Evolutionary conservation across 495 filamentous ascomycete species (phyloP).

Genomic region (Neurospora pannonica): DNA sequence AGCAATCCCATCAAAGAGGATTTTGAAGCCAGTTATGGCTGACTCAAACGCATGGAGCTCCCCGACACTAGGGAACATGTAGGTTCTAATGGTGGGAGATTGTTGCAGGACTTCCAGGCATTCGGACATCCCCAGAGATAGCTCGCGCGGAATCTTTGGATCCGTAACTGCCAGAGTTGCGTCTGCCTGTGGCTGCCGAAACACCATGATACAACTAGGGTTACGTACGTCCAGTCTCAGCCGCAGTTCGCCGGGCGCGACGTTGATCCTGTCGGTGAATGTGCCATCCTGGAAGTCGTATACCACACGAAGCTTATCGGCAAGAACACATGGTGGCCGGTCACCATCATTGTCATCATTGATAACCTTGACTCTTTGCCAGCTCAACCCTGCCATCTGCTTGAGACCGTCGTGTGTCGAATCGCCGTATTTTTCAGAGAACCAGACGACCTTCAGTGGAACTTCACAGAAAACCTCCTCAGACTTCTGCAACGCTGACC

Average conservation of each 20-base stretch:
- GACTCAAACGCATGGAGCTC: slow-evolving; percentile 70
- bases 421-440: slow-evolving; percentile 47
- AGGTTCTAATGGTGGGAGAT: slow-evolving; percentile 40
- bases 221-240: slow-evolving; percentile 50
- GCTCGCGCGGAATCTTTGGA: slow-evolving; percentile 47
- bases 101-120: slow-evolving; percentile 37
- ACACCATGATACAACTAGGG: slow-evolving; percentile 51
- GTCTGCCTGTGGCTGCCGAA: slow-evolving; percentile 56
- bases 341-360: slow-evolving; percentile 42
- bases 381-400: slow-evolving; percentile 35
- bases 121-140: slow-evolving; percentile 43
- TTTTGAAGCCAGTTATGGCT: slow-evolving; percentile 66
- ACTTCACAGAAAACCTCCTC: slow-evolving; percentile 56
- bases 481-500: slow-evolving; percentile 48
- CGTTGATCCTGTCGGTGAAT: slow-evolving; percentile 64
- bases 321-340: slow-evolving; percentile 50
- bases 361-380: slow-evolving; percentile 43
- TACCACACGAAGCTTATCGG: slow-evolving; percentile 60
- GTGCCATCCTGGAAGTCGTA: slow-evolving; percentile 57
- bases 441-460: slow-evolving; percentile 49
- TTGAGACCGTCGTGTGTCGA: slow-evolving; percentile 28
- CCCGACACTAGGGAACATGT: slow-evolving; percentile 39
- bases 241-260: slow-evolving; percentile 66
- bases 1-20: slow-evolving; percentile 66
- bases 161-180: slow-evolving; percentile 60